These are phyloP conservation scores for Psilocybe tampanensis DNA, from an alignment of 768 basidiomycete genomes.

Conservation along the genomic window DNA sequence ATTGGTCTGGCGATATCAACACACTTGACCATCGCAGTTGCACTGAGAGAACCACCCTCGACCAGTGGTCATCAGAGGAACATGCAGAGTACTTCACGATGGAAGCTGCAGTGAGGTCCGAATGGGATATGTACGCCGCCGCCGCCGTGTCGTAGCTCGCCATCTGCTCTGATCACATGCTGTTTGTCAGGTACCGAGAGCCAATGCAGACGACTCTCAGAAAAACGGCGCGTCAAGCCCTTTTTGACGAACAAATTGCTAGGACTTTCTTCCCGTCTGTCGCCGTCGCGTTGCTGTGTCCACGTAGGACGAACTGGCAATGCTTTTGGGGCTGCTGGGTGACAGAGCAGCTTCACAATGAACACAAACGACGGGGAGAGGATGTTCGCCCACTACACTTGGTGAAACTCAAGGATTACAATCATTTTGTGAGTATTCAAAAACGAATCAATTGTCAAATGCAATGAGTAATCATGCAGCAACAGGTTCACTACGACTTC, in stretches of 20 bases:
- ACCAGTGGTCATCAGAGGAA: conserved; percentile 24
- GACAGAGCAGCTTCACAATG: conserved; percentile 20
- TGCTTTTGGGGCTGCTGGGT: conserved; percentile 25
- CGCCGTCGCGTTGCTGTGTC: conserved; percentile 22
- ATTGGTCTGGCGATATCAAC: neutral
- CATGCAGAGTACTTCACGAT: conserved; percentile 12
- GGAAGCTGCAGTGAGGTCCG: neutral
- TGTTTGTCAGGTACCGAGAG: conserved; percentile 21
- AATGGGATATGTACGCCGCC: neutral
- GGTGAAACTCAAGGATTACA: conserved; percentile 25
- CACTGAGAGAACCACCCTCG: conserved; percentile 16
- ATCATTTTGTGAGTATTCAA: conserved; percentile 34
- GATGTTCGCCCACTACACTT: conserved; percentile 25
- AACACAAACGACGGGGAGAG: conserved; percentile 17
- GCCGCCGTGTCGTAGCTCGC: too few species aligned
- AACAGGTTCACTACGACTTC: neutral
- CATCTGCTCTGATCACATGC: too few species aligned
- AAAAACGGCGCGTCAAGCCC: conserved; percentile 16
- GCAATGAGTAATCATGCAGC: neutral
- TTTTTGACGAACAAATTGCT: conserved; percentile 23
- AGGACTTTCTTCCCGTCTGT: conserved; percentile 23
- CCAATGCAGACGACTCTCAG: conserved; percentile 24
- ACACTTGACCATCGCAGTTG: conserved; percentile 25
- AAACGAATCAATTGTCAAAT: neutral
- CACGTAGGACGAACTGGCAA: conserved; percentile 24